Evolutionary conservation across 768 basidiomycete species (phyloP), one percentile per base, ranked within the genome.

Genomic region (Butyriboletus loyo): DNA sequence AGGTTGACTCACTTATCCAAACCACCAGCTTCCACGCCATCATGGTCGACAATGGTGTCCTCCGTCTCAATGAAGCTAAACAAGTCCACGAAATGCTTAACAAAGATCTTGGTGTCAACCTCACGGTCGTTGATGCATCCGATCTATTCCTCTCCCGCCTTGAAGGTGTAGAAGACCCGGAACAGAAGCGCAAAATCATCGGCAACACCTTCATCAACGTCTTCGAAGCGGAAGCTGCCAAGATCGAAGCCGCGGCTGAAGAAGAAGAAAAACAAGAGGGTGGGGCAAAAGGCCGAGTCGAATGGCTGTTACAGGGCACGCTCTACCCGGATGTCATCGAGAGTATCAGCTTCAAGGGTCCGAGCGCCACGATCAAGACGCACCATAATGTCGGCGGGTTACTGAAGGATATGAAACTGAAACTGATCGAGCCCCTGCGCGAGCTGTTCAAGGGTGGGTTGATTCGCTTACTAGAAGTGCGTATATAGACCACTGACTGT

Each of bases 291-390:
- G 95, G 97, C 3, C 84, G 85, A 63, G 92, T 98, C 31, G 97
- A 98, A 67, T 99, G 95, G 94, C 72, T 99, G 42, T 74, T 99
- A 11, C 97, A 99, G 72, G 97, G 97, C 5, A 99, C 97, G 0
- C 80, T 99, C 14, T 99, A 98, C 72, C 97, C 97, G 2, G 97
- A 99, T 66, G 97, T 99, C 53, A 99, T 98, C 67, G 97, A 99
- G 77, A 92, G 89, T 67, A 97, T 99, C 74, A 92, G 89, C 73
- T 99, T 99, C 83, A 98, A 98, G 73, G 97, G 97, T 3, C 97
- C 97, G 0, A 92, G 89, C 58, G 97, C 97, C 35, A 98, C 96
- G 10, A 99, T 99, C 79, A 99, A 99, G 79, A 98, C 97, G 3
- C 97, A 99, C 69, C 97, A 98, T 71, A 99, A 99, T 60, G 97